Conservation (phyloP, 352 stramenopile species). For the Phytophthora melonis region DNA sequence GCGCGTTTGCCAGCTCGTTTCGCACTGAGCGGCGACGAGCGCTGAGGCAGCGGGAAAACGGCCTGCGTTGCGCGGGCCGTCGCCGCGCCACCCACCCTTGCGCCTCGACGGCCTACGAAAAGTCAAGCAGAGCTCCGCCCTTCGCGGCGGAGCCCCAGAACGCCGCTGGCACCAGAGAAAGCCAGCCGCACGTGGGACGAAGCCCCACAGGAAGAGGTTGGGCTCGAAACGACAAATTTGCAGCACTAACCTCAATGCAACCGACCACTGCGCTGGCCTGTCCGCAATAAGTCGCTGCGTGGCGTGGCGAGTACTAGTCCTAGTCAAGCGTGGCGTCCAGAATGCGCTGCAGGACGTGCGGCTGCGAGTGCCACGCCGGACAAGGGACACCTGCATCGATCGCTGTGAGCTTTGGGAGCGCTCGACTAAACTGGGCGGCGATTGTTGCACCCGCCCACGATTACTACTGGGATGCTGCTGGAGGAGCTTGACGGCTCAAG, state of each 20-base stretch:
- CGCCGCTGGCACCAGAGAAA: conserved; percentile 39
- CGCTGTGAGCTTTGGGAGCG: not conserved
- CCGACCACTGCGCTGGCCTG: conserved; percentile 21
- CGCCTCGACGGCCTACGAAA: conserved; percentile 22
- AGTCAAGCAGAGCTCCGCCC: conserved; percentile 20
- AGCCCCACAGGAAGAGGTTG: conserved; percentile 21
- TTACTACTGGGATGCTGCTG: conserved; percentile 26
- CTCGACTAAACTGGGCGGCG: conserved; percentile 2
- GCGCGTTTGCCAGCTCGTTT: conserved; percentile 11
- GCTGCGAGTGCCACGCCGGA: conserved; percentile 5
- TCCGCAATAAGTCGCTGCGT: conserved; percentile 19
- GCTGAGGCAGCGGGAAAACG: conserved; percentile 19
- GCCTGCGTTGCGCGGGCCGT: conserved; percentile 3
- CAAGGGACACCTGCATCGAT: not conserved
- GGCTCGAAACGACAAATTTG: conserved; percentile 42
- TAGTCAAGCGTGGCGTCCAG: conserved; percentile 10
- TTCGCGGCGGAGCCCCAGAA: conserved; percentile 24
- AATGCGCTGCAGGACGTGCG: conserved; percentile 4
- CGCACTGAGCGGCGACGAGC: conserved; percentile 8
- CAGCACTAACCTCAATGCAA: conserved; percentile 35
- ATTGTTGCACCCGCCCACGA: not conserved
- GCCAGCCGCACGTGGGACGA: conserved; percentile 35
- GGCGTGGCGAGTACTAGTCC: not conserved
- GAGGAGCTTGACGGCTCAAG: not conserved
- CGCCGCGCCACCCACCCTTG: not conserved